Percentiles rank a stretch among this genome's conserved stretches.
Evolutionary conservation across 306 rosid genomes (phyloP).

Genomic region (Spatholobus suberectus): DNA sequence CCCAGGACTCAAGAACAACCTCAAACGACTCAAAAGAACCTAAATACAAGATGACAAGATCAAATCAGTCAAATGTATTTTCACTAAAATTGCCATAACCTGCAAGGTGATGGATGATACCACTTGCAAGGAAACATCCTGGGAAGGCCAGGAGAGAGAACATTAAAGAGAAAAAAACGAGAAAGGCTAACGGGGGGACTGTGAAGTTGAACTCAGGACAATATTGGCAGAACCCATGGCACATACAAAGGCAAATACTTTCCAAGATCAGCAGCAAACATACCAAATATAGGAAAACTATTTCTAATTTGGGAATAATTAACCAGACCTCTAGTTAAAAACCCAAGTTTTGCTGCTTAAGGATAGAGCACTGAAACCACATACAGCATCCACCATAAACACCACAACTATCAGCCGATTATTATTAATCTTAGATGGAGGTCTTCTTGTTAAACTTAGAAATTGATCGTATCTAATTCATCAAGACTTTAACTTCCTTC

Average conservation of each 20-base stretch:
- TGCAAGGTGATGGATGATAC: slow-evolving; percentile 2
- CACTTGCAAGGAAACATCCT: not conserved
- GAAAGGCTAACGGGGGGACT: not conserved
- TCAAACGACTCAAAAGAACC: slow-evolving; percentile 97
- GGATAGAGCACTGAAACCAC: not conserved
- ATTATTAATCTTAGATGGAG: not conserved
- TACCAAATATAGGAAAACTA: not conserved
- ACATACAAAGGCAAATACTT: not conserved
- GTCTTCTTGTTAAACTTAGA: not conserved
- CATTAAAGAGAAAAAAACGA: not conserved
- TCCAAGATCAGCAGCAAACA: not conserved
- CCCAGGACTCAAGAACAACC: slow-evolving; percentile 99
- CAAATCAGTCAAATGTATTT: slow-evolving; percentile 25
- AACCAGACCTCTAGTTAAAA: not conserved
- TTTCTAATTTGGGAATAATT: not conserved
- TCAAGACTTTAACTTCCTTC: not conserved
- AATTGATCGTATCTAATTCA: slow-evolving; percentile 20
- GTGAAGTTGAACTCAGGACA: not conserved
- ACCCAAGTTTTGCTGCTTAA: not conserved
- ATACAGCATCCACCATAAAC: not conserved
- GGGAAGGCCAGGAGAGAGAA: not conserved
- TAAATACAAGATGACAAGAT: slow-evolving; percentile 43
- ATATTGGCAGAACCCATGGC: not conserved
- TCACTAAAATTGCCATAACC: not conserved
- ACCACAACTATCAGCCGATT: not conserved